Evolutionary conservation across 2,329 filamentous ascomycete genomes (phyloP).

Genomic region (Fusarium verticillioides): DNA sequence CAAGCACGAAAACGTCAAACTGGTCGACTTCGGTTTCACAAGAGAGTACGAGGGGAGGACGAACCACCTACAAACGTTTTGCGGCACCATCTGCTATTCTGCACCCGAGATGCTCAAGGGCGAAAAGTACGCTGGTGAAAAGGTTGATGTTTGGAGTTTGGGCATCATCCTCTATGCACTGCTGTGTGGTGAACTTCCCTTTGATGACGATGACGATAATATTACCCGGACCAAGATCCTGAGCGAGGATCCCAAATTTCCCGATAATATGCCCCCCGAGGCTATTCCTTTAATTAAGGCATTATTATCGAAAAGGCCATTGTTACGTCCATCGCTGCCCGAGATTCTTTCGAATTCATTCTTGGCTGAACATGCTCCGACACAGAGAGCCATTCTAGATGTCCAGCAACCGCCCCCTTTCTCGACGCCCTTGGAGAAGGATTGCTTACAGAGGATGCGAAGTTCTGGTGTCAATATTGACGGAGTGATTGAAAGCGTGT

Average conservation of each 20-base stretch:
- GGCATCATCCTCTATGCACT: conserved; percentile 87
- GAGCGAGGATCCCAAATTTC: conserved; percentile 85
- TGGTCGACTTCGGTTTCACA: conserved; percentile 98
- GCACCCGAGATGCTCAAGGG: conserved; percentile 98
- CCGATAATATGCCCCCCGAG: conserved; percentile 80
- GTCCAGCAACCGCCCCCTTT: conserved; percentile 84
- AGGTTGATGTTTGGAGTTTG: conserved; percentile 95
- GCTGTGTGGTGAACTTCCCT: conserved; percentile 87
- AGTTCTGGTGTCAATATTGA: conserved; percentile 95
- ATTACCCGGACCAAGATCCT: conserved; percentile 88
- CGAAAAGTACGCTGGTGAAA: conserved; percentile 97
- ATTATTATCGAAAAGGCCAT: conserved; percentile 89
- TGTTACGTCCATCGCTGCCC: conserved; percentile 81
- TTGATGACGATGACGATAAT: conserved; percentile 94
- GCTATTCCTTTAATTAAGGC: conserved; percentile 80
- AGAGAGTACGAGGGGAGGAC: conserved; percentile 95
- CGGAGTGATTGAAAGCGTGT: conserved; percentile 90
- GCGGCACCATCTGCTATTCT: conserved; percentile 96
- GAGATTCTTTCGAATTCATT: conserved; percentile 92
- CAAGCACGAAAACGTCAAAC: conserved; percentile 96
- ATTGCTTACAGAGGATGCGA: conserved; percentile 91
- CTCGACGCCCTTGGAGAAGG: conserved; percentile 86
- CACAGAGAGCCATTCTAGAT: conserved; percentile 90
- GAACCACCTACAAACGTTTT: conserved; percentile 96
- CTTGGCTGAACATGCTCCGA: conserved; percentile 84